Conservation (phyloP, 371 early-diverging fungal species). For the Mortierella sp. region DNA sequence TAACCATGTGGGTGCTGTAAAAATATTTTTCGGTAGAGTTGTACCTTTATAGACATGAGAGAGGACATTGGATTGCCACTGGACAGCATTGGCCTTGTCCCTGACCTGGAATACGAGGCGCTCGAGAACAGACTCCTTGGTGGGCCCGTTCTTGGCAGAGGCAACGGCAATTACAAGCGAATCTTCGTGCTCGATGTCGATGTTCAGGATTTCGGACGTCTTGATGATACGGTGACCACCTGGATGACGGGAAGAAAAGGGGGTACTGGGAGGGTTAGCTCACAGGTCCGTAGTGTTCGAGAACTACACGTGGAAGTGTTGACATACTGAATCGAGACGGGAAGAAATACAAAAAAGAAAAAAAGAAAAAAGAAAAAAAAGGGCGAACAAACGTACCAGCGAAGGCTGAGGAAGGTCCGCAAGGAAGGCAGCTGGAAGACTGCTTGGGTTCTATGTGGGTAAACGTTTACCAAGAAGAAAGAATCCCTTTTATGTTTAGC, state of each 20-base stretch:
- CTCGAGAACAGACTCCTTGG: constrained; percentile 40
- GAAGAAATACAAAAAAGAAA: neutral
- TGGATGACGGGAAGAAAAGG: neutral
- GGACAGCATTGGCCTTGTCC: constrained; percentile 27
- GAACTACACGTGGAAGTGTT: neutral
- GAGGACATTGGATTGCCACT: constrained; percentile 51
- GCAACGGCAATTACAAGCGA: constrained; percentile 25
- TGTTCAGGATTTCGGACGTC: constrained; percentile 47
- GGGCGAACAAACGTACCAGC: constrained; percentile 3
- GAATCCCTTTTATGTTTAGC: neutral
- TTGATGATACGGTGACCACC: constrained; percentile 20
- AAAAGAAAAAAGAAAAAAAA: neutral
- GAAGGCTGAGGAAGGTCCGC: constrained; percentile 24
- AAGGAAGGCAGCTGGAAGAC: constrained; percentile 34
- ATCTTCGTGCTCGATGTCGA: constrained; percentile 23
- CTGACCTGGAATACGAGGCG: constrained; percentile 33
- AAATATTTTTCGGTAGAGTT: neutral
- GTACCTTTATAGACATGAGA: constrained; percentile 55
- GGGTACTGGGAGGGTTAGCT: neutral
- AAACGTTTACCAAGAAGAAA: neutral
- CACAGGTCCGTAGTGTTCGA: neutral
- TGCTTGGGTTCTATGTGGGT: constrained; percentile 31
- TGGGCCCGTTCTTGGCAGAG: constrained; percentile 31
- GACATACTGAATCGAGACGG: neutral
- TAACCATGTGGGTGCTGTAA: neutral